Evolutionary conservation across 345 rosid genomes (phyloP), one percentile per base, ranked within the genome.

Genomic region (Anacardium occidentale): DNA sequence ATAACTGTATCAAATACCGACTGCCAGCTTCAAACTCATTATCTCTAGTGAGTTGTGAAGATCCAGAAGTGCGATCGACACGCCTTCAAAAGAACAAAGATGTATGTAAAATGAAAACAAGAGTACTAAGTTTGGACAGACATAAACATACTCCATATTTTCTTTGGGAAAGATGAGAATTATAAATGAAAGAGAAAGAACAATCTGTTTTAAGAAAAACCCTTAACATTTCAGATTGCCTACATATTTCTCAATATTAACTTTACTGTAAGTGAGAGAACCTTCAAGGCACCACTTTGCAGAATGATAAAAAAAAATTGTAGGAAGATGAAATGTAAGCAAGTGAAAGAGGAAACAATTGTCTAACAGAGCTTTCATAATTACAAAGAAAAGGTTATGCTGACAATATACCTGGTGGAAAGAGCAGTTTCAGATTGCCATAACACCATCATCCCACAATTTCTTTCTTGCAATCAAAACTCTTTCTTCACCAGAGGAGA

Each of bases 401-500:
- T 40, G 40, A 24, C 14, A 48, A 48, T 1, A 18, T 80, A 64
- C 67, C 66, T 67, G 72, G 47, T 22, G 26, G 42, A 62, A 52
- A 42, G 21, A 6, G 40, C 42, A 24, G 55, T 47, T 51, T 80
- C 76, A 80, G 61, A 75, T 58, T 52, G 76, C 58, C 13, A 12
- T 54, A 37, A 54, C 29, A 52, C 53, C 80, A 3, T 74, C 74
- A 17, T 44, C 59, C 96, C 96, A 88, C 54, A 88, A 74, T 84
- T 80, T 92, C 83, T 94, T 92, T 74, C 92, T 83, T 8, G 79
- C 88, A n/a, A 94, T 88, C 84, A 94, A 62, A 69, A 94, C 92
- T 66, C 91, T 77, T 79, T 92, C 97, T 26, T 88, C 95, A 20
- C 70, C 64, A 11, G 76, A 74, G 17, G 97, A 84, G 52, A 92